These are phyloP conservation scores for Myriosclerotinia scirpicola DNA, from an alignment of 2,329 filamentous ascomycete species.

Conservation along the genomic window DNA sequence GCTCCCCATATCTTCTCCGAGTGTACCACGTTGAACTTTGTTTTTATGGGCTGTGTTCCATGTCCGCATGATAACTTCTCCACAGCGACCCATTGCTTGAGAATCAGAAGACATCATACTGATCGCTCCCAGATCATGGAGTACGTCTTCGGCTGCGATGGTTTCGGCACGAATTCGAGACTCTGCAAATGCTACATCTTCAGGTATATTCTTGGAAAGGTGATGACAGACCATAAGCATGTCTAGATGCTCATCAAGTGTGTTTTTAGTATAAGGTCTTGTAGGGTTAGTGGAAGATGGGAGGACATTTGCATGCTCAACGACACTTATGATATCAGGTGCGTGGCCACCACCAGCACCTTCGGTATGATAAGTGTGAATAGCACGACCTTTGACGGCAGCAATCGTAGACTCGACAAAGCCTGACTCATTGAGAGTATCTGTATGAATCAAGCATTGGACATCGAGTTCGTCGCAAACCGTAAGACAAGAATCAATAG, in stretches of 20 bases:
- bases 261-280: constrained; percentile 85
- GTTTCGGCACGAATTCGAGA: constrained; percentile 92
- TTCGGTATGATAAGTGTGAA: constrained; percentile 97
- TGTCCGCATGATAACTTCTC: constrained; percentile 87
- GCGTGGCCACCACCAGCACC: constrained; percentile 93
- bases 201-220: constrained; percentile 85
- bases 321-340: constrained; percentile 92
- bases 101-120: constrained; percentile 97
- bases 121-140: constrained; percentile 92
- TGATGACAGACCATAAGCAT: constrained; percentile 99
- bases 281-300: constrained; percentile 93
- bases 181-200: constrained; percentile 95
- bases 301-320: constrained; percentile 84
- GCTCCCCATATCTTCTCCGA: constrained; percentile 76
- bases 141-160: constrained; percentile 92
- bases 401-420: constrained; percentile 89
- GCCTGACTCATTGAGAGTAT: constrained; percentile 95
- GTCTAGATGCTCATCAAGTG: constrained; percentile 92
- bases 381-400: constrained; percentile 82
- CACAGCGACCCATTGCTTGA: constrained; percentile 95
- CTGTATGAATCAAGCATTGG: constrained; percentile 92
- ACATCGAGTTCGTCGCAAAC: constrained; percentile 92
- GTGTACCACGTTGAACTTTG: constrained; percentile 74
- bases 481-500: constrained; percentile 81
- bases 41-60: constrained; percentile 99